Evolutionary conservation across 345 rosid genomes (phyloP).

Genomic region (Sisymbrium irio): DNA sequence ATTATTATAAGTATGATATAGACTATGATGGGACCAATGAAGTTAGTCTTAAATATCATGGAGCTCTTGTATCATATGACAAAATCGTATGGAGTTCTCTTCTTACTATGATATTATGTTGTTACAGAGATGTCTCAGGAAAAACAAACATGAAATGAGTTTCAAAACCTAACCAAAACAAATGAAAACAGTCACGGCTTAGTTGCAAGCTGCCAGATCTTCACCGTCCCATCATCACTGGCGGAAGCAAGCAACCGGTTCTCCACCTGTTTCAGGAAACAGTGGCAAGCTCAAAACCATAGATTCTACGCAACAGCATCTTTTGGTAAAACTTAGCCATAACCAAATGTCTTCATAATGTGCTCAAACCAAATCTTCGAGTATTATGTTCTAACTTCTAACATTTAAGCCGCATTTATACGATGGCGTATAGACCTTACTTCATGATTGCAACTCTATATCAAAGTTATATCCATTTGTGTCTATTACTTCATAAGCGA

Average conservation of each 20-base stretch:
- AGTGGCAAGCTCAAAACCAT: conserved; percentile 7
- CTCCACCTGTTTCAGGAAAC: conserved; percentile 16
- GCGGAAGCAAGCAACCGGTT: conserved; percentile 69
- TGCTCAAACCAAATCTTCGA: not conserved
- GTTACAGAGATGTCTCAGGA: not conserved
- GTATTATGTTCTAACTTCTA: not conserved
- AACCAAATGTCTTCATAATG: not conserved
- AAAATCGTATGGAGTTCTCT: not conserved
- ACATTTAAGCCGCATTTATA: not conserved
- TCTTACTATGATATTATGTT: not conserved
- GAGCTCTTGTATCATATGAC: not conserved
- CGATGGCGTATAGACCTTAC: not conserved
- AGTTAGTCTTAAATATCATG: not conserved
- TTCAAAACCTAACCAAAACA: conserved; percentile 2
- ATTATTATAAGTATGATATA: not conserved
- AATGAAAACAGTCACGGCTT: conserved; percentile 24
- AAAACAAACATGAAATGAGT: conserved; percentile 7
- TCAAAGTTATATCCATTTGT: not conserved
- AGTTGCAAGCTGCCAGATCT: conserved; percentile 67
- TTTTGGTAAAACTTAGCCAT: not conserved
- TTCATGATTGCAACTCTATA: not conserved
- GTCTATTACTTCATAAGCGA: conserved; percentile 8
- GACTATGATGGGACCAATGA: not conserved
- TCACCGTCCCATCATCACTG: conserved; percentile 76
- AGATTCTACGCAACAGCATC: not conserved